Evolutionary conservation across 2,329 filamentous ascomycete genomes (phyloP).

Genomic region (Aspergillus alliaceus): DNA sequence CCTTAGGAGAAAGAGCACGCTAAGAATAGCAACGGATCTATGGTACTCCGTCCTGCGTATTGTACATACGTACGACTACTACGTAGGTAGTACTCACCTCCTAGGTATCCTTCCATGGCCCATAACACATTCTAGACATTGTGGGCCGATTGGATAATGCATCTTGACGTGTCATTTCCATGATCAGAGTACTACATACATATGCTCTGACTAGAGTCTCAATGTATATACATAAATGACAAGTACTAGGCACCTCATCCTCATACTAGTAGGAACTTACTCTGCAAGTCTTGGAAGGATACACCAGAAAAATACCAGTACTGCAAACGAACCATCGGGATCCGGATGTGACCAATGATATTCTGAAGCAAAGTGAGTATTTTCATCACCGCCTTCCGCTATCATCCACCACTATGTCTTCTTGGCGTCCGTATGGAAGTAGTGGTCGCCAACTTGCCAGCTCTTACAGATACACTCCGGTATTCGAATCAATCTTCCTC

Average conservation of each 20-base stretch:
- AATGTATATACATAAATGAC: background rate
- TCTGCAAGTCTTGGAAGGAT: too few relatives aligned
- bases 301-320: background rate
- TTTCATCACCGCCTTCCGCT: background rate
- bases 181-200: background rate
- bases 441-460: background rate
- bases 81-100: background rate
- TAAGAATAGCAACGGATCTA: conserved; percentile 2
- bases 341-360: background rate
- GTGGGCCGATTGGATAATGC: background rate
- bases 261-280: too few relatives aligned
- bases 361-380: background rate
- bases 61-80: background rate
- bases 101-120: background rate
- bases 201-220: background rate
- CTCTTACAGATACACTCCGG: background rate
- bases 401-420: background rate
- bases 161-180: conserved; percentile 4
- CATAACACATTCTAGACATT: background rate
- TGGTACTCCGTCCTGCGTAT: background rate
- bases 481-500: background rate
- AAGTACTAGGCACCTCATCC: background rate
- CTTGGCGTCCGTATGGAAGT: background rate
- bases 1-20: background rate
- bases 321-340: background rate